Evolutionary conservation across 2,329 filamentous ascomycete species (phyloP).

Genomic region (Hortaea sp.): DNA sequence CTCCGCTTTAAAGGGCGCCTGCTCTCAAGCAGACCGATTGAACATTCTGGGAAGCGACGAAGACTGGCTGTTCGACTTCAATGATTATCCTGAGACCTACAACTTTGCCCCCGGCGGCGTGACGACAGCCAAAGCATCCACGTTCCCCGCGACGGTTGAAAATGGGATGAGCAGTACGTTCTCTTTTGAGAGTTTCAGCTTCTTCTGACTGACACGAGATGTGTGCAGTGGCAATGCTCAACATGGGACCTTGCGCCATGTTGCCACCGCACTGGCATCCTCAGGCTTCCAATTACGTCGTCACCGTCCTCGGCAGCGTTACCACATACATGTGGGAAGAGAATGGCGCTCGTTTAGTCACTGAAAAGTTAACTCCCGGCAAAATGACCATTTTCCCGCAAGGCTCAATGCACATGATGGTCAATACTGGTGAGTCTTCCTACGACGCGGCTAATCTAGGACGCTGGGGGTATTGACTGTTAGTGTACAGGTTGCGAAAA

Average conservation of each 20-base stretch:
- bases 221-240: constrained; percentile 24
- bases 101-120: constrained; percentile 38
- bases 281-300: constrained; percentile 40
- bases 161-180: constrained; percentile 38
- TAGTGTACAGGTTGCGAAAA: constrained; percentile 33
- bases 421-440: constrained; percentile 27
- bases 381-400: constrained; percentile 43
- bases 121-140: constrained; percentile 43
- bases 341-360: constrained; percentile 38
- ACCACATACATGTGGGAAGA: constrained; percentile 44
- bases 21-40: constrained; percentile 33
- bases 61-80: constrained; percentile 44
- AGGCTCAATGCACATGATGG: constrained; percentile 41
- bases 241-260: constrained; percentile 43
- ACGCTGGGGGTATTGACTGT: neutral
- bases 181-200: neutral
- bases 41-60: constrained; percentile 30
- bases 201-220: constrained; percentile 1
- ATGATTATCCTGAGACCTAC: constrained; percentile 28
- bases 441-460: neutral
- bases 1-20: too few relatives aligned
- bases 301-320: constrained; percentile 38
- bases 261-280: constrained; percentile 43
- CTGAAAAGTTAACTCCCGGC: constrained; percentile 31
- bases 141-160: constrained; percentile 39